These are phyloP conservation scores for Aspergillus incahuasiensis DNA, from an alignment of 495 filamentous ascomycete species.

Conservation along the genomic window DNA sequence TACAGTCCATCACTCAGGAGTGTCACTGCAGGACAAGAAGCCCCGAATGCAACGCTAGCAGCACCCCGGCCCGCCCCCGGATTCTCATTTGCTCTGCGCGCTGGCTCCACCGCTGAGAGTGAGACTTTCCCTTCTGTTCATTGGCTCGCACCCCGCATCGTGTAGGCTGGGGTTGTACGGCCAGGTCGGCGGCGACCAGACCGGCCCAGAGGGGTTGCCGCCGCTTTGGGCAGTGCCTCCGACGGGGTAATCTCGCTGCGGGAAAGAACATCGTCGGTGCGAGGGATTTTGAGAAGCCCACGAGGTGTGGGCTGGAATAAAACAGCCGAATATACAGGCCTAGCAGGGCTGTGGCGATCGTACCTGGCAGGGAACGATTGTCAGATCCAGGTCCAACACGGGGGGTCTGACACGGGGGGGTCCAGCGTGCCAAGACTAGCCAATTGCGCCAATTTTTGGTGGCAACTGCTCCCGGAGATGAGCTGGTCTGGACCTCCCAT, in stretches of 20 bases:
- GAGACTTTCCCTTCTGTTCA: not conserved
- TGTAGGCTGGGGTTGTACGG: not conserved
- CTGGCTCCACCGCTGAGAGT: not conserved
- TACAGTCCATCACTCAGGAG: not conserved
- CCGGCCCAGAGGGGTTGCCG: not conserved
- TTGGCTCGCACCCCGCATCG: not conserved
- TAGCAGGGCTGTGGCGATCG: not conserved
- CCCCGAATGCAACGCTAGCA: constrained; percentile 4
- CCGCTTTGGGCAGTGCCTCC: not conserved
- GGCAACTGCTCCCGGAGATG: too few species aligned
- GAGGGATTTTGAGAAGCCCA: too few species aligned
- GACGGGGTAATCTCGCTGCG: not conserved
- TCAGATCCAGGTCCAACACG: too few species aligned
- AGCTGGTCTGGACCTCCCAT: too few species aligned
- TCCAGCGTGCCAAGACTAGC: not conserved
- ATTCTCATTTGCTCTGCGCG: constrained; percentile 21
- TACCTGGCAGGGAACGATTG: not conserved
- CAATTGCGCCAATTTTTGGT: not conserved
- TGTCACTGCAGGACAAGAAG: too few species aligned
- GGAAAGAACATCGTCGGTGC: too few species aligned
- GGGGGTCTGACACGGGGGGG: too few species aligned
- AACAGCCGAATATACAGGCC: too few species aligned
- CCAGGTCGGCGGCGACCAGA: constrained; percentile 9
- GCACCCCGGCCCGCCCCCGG: constrained; percentile 20
- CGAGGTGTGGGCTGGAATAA: too few species aligned